A percentile compares a stretch with the other conserved stretches of the same genome.
Conservation (phyloP, 2,329 filamentous ascomycete species). For the Phyllosticta ampelicida region DNA sequence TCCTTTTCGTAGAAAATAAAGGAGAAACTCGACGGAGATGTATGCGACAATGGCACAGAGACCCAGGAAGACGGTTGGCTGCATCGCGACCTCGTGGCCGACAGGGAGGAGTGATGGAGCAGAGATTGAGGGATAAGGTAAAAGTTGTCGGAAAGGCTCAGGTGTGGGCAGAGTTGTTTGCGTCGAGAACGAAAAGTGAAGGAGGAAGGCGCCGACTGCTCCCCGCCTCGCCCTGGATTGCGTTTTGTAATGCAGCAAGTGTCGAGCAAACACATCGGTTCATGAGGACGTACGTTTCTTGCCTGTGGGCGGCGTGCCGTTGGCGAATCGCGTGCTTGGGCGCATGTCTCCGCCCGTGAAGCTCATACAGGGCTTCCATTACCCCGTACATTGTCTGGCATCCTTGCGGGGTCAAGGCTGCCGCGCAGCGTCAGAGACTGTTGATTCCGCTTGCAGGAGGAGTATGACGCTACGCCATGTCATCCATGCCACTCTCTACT, state of each 20-base stretch:
- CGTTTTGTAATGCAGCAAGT: neutral
- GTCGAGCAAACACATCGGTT: neutral
- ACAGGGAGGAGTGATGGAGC: neutral
- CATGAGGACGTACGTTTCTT: neutral
- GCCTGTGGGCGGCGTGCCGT: neutral
- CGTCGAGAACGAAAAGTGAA: neutral
- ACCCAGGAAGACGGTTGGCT: constrained; percentile 19
- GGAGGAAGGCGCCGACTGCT: neutral
- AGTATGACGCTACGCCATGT: neutral
- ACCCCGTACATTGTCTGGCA: neutral
- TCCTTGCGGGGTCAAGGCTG: neutral
- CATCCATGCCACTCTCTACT: neutral
- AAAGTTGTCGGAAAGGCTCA: neutral
- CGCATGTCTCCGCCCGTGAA: too few relatives aligned
- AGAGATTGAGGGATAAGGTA: neutral
- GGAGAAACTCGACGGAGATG: constrained; percentile 10
- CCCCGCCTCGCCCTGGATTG: neutral
- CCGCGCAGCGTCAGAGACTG: neutral
- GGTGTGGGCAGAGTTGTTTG: neutral
- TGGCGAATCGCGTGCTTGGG: too few relatives aligned
- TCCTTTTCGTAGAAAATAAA: constrained; percentile 14
- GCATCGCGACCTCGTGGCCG: constrained; percentile 15
- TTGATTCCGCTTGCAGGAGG: neutral
- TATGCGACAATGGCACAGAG: constrained; percentile 23
- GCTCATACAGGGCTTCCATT: neutral